These are phyloP conservation scores for Sporothrix brasiliensis DNA, from an alignment of 2,329 filamentous ascomycete species.

Conservation along the genomic window DNA sequence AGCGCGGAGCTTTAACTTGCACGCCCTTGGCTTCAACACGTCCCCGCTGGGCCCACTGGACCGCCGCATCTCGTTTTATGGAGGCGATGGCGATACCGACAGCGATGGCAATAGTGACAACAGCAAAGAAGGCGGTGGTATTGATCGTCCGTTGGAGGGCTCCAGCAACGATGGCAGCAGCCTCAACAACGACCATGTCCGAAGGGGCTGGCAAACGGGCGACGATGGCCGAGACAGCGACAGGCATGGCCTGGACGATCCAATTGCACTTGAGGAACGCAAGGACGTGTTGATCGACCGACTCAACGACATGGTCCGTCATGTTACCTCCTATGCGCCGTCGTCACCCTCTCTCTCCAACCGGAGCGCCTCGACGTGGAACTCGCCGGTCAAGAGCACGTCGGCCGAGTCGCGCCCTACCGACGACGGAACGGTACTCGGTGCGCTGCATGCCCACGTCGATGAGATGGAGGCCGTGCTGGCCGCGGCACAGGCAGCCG, in stretches of 20 bases:
- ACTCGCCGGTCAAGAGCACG: slow-evolving; percentile 21
- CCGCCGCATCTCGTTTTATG: slow-evolving; percentile 40
- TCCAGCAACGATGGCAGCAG: slow-evolving; percentile 11
- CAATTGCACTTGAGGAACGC: slow-evolving; percentile 43
- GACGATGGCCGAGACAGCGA: slow-evolving; percentile 25
- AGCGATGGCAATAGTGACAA: not conserved
- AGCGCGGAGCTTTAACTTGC: slow-evolving; percentile 39
- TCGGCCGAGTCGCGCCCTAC: not conserved
- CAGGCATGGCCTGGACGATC: slow-evolving; percentile 35
- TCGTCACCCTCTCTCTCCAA: slow-evolving; percentile 34
- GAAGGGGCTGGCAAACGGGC: slow-evolving; percentile 8
- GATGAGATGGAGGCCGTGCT: slow-evolving; percentile 49
- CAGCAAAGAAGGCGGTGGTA: slow-evolving; percentile 15
- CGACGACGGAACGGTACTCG: slow-evolving; percentile 37
- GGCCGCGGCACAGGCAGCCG: slow-evolving; percentile 30
- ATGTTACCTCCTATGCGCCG: slow-evolving; percentile 40
- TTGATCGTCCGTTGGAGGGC: slow-evolving; percentile 2
- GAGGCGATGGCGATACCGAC: slow-evolving; percentile 25
- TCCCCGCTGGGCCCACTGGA: slow-evolving; percentile 43
- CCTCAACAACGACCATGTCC: not conserved
- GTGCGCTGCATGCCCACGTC: slow-evolving; percentile 47
- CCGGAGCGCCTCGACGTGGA: slow-evolving; percentile 33
- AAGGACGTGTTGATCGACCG: slow-evolving; percentile 53
- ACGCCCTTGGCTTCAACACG: slow-evolving; percentile 39
- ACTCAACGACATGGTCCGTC: slow-evolving; percentile 46